These are phyloP conservation scores for Psidium friedrichsthalianum DNA, from an alignment of 345 rosid species.

Conservation along the genomic window DNA sequence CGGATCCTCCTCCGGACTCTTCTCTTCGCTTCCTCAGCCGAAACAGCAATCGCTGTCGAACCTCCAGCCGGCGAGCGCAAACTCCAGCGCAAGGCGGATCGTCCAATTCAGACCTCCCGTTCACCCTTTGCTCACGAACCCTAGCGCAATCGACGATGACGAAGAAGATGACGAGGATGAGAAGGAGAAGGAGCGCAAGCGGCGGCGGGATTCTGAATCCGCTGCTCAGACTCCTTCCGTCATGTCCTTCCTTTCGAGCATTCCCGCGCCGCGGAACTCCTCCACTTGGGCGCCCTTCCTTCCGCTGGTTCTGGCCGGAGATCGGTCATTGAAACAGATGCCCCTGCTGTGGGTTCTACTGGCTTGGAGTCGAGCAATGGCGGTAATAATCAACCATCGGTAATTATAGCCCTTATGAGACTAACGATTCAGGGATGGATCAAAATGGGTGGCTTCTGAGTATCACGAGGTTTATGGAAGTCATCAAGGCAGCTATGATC, in stretches of 20 bases:
- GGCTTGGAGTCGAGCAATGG: not conserved
- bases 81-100: slow-evolving; percentile 25
- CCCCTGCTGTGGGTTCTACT: not conserved
- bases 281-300: slow-evolving; percentile 48
- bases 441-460: slow-evolving; percentile 12
- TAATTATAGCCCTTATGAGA: slow-evolving; percentile 10
- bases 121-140: slow-evolving; percentile 14
- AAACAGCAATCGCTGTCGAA: not conserved
- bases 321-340: slow-evolving; percentile 43
- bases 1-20: not conserved
- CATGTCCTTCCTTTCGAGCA: slow-evolving; percentile 56
- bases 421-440: slow-evolving; percentile 11
- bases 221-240: slow-evolving; percentile 30
- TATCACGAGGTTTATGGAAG: slow-evolving; percentile 17
- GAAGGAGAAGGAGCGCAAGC: slow-evolving; percentile 35
- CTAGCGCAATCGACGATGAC: slow-evolving; percentile 22
- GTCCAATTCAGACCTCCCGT: slow-evolving; percentile 64
- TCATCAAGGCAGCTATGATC: not conserved
- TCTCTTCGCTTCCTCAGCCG: slow-evolving; percentile 11
- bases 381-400: slow-evolving; percentile 1
- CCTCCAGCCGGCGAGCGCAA: slow-evolving; percentile 1
- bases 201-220: slow-evolving; percentile 17
- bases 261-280: slow-evolving; percentile 71
- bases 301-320: slow-evolving; percentile 55
- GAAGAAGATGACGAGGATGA: slow-evolving; percentile 41